Base-by-base conservation (phyloP, 2,329 filamentous ascomycete species). In the Sordariomycetes sp. region DNA sequence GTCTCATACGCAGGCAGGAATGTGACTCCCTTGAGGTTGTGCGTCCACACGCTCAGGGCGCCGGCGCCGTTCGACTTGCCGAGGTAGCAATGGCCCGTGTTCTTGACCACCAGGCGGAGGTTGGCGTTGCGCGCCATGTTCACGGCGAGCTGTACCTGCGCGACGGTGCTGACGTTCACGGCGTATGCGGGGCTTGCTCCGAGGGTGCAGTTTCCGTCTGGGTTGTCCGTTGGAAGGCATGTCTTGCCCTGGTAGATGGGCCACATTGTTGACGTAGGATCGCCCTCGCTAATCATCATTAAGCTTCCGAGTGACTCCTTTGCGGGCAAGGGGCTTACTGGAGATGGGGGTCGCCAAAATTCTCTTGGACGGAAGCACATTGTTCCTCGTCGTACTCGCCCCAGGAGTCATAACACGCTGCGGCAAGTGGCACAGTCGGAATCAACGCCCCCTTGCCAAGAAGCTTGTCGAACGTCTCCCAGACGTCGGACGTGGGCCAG, bases 101-200 rank as follows among this genome's bases (percentile, higher is more conserved):
- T 71, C 34, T 66, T 64, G 40, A 71, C 62, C 10, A 72, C 66
- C 18, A 73, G 63, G 2, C 72, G 70, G 22, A 74, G 63, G 54
- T 71, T 70, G 34, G 69, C 67, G 28, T 71, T 61, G 24, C 67
- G 65, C 16, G 71, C 71, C 61, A 77, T 76, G 37, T 65, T 60
- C n/a, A 75, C 58, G 3, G 68, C 65, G 8, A 65, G 64, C 10
- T 59, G 63, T 8, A 73, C 66, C 59, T 76, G 69, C 3, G 61
- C 59, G 1, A 64, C 48, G 1, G 60, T 60, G 1, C 62, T 64
- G 2, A 70, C 71, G 22, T 72, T 67, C 40, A 76, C 68, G 6
- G 70, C 67, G 56, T 76, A 76, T 12, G 60, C 62, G 1, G 74
- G 69, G 54, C 74, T 75, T 58, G 72, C 76, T 8, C 77, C 78